Evolutionary conservation across 768 basidiomycete species (phyloP).

Genomic region (Astraeus odoratus): DNA sequence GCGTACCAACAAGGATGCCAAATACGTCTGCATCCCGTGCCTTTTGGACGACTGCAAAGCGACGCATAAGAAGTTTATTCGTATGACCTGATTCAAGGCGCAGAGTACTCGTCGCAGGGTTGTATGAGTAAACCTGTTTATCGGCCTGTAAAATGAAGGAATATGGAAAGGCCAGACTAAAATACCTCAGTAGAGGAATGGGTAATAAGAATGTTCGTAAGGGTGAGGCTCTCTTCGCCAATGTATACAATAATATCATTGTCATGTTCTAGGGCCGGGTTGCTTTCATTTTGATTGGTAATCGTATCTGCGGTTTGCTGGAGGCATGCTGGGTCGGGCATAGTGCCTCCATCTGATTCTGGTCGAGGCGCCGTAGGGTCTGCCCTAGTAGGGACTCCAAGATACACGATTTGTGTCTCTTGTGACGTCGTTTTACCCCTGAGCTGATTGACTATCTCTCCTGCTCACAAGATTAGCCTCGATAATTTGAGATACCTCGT

Average conservation of each 20-base stretch:
- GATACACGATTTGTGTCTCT: slow-evolving; percentile 31
- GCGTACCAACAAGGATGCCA: slow-evolving; percentile 90
- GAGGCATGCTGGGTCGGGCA: not conserved
- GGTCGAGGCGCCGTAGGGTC: slow-evolving; percentile 8
- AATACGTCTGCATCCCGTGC: slow-evolving; percentile 91
- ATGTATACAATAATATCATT: slow-evolving; percentile 44
- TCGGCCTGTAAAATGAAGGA: not conserved
- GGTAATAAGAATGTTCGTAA: slow-evolving; percentile 85
- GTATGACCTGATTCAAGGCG: slow-evolving; percentile 60
- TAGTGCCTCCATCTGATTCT: not conserved
- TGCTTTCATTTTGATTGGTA: not conserved
- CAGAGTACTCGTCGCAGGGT: slow-evolving; percentile 44
- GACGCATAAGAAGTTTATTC: slow-evolving; percentile 81
- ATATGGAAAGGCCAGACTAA: not conserved
- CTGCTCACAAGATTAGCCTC: slow-evolving; percentile 7
- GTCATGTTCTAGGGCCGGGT: not conserved
- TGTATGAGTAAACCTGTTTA: slow-evolving; percentile 69
- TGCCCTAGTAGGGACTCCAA: slow-evolving; percentile 24
- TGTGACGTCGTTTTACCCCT: slow-evolving; percentile 14
- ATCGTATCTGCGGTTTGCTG: not conserved
- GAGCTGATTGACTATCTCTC: slow-evolving; percentile 12
- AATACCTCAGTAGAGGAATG: slow-evolving; percentile 59
- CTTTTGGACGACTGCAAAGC: slow-evolving; percentile 81
- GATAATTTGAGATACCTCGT: not conserved
- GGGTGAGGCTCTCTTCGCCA: slow-evolving; percentile 70